These are phyloP conservation scores for Phytopythium oedochilum DNA, from an alignment of 352 stramenopile species.

Conservation along the genomic window DNA sequence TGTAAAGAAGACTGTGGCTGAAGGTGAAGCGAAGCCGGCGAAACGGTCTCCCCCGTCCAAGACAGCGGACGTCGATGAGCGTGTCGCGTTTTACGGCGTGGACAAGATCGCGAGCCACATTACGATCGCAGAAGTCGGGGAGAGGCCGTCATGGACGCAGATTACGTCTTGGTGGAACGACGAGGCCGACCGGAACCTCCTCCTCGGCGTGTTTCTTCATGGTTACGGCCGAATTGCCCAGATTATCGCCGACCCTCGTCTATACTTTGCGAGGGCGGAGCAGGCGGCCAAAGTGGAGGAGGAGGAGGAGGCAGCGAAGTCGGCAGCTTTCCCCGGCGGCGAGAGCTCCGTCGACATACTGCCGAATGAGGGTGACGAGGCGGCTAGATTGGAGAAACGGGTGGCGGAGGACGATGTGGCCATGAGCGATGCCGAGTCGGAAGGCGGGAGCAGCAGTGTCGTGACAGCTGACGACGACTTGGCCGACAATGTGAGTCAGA, in stretches of 20 bases:
- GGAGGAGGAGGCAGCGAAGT: conserved; percentile 6
- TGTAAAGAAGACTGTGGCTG: not conserved
- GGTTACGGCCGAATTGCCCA: conserved; percentile 82
- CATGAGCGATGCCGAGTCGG: conserved; percentile 49
- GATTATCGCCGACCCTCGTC: conserved; percentile 66
- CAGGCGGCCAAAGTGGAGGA: conserved; percentile 30
- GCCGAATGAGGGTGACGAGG: not conserved
- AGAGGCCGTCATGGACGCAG: conserved; percentile 73
- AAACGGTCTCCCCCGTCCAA: conserved; percentile 11
- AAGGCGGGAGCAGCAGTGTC: conserved; percentile 35
- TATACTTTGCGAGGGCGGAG: conserved; percentile 70
- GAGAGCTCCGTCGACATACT: not conserved
- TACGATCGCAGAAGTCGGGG: conserved; percentile 56
- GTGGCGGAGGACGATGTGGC: conserved; percentile 17
- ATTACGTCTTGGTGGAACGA: conserved; percentile 87
- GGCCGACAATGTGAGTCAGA: conserved; percentile 18
- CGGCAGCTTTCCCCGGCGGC: not conserved
- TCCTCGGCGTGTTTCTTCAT: conserved; percentile 82
- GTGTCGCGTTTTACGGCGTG: conserved; percentile 62
- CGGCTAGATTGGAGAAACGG: conserved; percentile 14
- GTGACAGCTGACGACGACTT: conserved; percentile 27
- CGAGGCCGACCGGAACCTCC: conserved; percentile 68
- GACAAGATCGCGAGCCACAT: conserved; percentile 60
- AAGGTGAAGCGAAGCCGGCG: not conserved
- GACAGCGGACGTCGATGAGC: conserved; percentile 67